Conservation (phyloP, 176 grass and related monocot genomes). For the Bolboschoenus planiculmis region DNA sequence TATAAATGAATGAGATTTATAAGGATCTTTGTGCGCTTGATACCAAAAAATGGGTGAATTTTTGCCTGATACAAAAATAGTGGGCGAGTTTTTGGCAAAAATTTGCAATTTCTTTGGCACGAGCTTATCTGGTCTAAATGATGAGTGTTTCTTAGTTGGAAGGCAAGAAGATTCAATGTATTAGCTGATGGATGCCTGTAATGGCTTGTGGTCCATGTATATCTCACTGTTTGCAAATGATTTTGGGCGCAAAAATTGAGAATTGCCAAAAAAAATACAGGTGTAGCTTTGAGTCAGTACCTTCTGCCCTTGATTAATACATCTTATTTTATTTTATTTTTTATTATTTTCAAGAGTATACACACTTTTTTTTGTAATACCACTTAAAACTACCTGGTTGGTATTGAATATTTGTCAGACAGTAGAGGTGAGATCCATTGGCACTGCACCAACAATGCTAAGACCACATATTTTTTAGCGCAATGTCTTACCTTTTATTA, state of each 20-base stretch:
- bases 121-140: background rate
- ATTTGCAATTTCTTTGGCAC: background rate
- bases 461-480: background rate
- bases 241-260: background rate
- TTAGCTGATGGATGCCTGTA: background rate
- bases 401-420: background rate
- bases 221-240: background rate
- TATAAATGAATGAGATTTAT: background rate
- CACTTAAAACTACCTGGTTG: too few relatives aligned
- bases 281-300: background rate
- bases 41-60: too few relatives aligned
- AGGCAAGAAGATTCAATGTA: slow-evolving; percentile 13
- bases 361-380: background rate
- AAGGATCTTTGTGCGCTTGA: background rate
- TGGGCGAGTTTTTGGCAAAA: background rate
- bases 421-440: background rate
- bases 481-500: too few relatives aligned
- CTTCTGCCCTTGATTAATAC: background rate
- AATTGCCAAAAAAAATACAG: too few relatives aligned
- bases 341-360: too few relatives aligned
- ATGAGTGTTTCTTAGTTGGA: slow-evolving; percentile 5
- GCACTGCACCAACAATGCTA: background rate
- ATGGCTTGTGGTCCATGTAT: background rate
- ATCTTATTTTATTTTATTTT: background rate
- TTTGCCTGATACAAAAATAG: background rate